These are phyloP conservation scores for Pisolithus marmoratus DNA, from an alignment of 768 basidiomycete genomes.

Conservation along the genomic window DNA sequence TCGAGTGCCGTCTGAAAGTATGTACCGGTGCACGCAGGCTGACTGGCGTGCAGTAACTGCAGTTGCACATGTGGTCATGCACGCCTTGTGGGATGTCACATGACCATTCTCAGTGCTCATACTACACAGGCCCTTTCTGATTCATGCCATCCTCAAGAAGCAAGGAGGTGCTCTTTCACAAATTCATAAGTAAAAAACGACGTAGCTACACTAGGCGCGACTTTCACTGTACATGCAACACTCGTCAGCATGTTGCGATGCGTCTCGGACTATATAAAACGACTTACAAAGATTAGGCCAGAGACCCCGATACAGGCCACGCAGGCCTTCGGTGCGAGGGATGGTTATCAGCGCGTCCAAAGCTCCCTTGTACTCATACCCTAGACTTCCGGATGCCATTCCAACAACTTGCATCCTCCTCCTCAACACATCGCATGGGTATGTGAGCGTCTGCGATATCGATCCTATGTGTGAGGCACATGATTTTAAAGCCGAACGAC, in stretches of 20 bases:
- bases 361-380: conserved; percentile 73
- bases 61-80: too few relatives aligned
- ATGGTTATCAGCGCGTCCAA: conserved; percentile 71
- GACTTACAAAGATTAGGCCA: conserved; percentile 83
- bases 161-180: conserved; percentile 44
- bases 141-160: too few relatives aligned
- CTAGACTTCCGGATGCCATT: conserved; percentile 54
- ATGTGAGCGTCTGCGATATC: conserved; percentile 90
- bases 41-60: too few relatives aligned
- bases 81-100: too few relatives aligned
- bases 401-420: conserved; percentile 95
- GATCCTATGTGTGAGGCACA: conserved; percentile 44
- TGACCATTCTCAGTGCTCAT: too few relatives aligned
- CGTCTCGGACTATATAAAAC: neutral
- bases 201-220: conserved; percentile 86
- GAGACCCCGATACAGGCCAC: conserved; percentile 76
- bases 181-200: conserved; percentile 83
- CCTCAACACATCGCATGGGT: conserved; percentile 91
- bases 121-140: too few relatives aligned
- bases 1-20: too few relatives aligned
- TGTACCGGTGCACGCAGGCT: too few relatives aligned
- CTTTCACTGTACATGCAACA: conserved; percentile 55
- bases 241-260: conserved; percentile 7
- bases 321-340: conserved; percentile 64
- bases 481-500: conserved; percentile 2